These are phyloP conservation scores for Amniculicola lignicola DNA, from an alignment of 495 filamentous ascomycete genomes.

Conservation along the genomic window DNA sequence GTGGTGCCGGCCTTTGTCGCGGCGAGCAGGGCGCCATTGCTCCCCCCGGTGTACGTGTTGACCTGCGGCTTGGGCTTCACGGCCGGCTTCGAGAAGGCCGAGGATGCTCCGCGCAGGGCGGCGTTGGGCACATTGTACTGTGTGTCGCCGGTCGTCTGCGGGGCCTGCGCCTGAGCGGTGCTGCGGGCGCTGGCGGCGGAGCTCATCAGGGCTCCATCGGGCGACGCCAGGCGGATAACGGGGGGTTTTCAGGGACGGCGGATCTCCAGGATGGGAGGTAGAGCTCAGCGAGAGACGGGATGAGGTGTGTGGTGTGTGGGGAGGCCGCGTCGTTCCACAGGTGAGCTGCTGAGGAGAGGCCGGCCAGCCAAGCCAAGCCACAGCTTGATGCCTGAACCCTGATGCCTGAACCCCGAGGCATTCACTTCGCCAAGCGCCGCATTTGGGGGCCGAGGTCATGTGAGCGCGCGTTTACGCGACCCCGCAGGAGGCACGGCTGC, in stretches of 20 bases:
- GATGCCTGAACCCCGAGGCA: conserved; percentile 6
- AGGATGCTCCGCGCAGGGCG: conserved; percentile 33
- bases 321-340: too few species aligned
- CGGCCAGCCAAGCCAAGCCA: background rate
- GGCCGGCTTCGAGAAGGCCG: conserved; percentile 34
- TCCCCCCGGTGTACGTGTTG: conserved; percentile 28
- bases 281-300: background rate
- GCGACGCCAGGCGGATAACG: conserved; percentile 12
- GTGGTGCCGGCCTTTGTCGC: conserved; percentile 32
- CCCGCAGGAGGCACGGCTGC: background rate
- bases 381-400: background rate
- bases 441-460: conserved; percentile 12
- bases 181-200: conserved; percentile 19
- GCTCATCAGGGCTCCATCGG: conserved; percentile 34
- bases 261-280: too few species aligned
- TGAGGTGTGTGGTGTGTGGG: too few species aligned
- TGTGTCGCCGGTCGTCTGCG: conserved; percentile 23
- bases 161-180: conserved; percentile 14
- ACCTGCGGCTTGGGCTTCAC: conserved; percentile 28
- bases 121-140: conserved; percentile 36
- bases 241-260: too few species aligned
- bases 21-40: conserved; percentile 32
- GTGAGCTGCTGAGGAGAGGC: too few species aligned
- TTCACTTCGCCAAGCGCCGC: background rate
- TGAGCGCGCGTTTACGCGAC: conserved; percentile 8